phyloP scores from a whole-genome alignment of 768 basidiomycete species.

The Russula dissimulans region DNA sequence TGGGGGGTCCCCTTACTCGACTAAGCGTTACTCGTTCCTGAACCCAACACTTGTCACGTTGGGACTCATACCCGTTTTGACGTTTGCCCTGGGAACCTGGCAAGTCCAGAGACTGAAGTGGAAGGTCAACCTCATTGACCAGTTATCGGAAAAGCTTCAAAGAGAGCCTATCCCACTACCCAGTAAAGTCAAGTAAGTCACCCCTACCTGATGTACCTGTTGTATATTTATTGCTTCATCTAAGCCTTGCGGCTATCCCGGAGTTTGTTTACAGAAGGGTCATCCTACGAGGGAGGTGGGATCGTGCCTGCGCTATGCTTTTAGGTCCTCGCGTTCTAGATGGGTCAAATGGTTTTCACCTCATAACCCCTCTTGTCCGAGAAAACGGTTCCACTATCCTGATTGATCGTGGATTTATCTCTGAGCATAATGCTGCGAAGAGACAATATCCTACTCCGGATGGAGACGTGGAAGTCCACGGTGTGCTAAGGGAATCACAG shows the following conservation, averaged over 20 bases:
- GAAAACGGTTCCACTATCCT: conserved; percentile 75
- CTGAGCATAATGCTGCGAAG: conserved; percentile 42
- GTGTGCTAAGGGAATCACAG: conserved; percentile 79
- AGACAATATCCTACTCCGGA: conserved; percentile 30
- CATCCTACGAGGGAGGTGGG: conserved; percentile 65
- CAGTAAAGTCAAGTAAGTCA: conserved; percentile 71
- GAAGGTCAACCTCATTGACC: conserved; percentile 91
- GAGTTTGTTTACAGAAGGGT: conserved; percentile 90
- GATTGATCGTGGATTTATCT: conserved; percentile 88
- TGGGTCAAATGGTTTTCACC: conserved; percentile 77
- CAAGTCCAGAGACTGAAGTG: conserved; percentile 89
- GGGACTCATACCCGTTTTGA: conserved; percentile 83
- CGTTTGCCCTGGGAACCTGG: conserved; percentile 87
- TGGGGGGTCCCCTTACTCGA: conserved; percentile 34
- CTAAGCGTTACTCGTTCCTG: conserved; percentile 50
- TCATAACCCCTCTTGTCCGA: conserved; percentile 80
- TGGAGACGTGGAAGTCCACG: conserved; percentile 64
- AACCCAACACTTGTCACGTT: conserved; percentile 66
- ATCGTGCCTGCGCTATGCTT: conserved; percentile 67
- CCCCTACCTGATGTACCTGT: conserved; percentile 5
- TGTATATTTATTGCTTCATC: conserved; percentile 26
- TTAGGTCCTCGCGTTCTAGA: conserved; percentile 83
- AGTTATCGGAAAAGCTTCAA: conserved; percentile 83
- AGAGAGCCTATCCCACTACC: conserved; percentile 73
- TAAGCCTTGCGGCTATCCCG: conserved; percentile 63